These are phyloP conservation scores for Mycosphaerelloides madeirae DNA, from an alignment of 2,329 filamentous ascomycete genomes.

Conservation along the genomic window DNA sequence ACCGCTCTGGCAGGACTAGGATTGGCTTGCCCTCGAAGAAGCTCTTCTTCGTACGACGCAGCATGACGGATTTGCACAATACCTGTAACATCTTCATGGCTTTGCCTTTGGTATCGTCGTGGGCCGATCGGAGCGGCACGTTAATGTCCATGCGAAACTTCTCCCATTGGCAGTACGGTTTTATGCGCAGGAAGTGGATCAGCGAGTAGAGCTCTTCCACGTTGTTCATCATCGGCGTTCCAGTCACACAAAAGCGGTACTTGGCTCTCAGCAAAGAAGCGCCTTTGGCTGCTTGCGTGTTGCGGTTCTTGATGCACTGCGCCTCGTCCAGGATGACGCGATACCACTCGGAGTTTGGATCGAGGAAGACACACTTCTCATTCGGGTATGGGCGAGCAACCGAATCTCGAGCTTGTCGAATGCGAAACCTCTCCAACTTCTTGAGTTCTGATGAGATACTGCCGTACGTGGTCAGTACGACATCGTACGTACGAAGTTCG, in stretches of 20 bases:
- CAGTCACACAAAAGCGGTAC: slow-evolving; percentile 70
- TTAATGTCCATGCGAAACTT: slow-evolving; percentile 59
- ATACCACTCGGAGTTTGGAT: slow-evolving; percentile 57
- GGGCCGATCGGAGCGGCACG: slow-evolving; percentile 45
- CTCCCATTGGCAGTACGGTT: slow-evolving; percentile 63
- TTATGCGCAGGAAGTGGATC: slow-evolving; percentile 70
- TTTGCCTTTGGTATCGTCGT: slow-evolving; percentile 24
- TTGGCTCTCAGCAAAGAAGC: slow-evolving; percentile 55
- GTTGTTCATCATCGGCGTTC: slow-evolving; percentile 85
- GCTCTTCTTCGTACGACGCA: slow-evolving; percentile 77
- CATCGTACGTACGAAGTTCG: slow-evolving; percentile 62
- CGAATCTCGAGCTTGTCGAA: slow-evolving; percentile 46
- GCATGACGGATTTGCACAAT: slow-evolving; percentile 72
- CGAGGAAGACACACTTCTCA: slow-evolving; percentile 38
- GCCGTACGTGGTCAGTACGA: slow-evolving; percentile 76
- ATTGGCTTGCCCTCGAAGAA: slow-evolving; percentile 75
- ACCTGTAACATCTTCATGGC: slow-evolving; percentile 70
- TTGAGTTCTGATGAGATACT: slow-evolving; percentile 65
- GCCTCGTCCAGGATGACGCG: slow-evolving; percentile 72
- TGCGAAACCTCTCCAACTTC: slow-evolving; percentile 50
- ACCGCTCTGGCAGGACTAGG: slow-evolving; percentile 61
- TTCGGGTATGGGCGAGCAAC: slow-evolving; percentile 31
- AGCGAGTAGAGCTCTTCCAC: slow-evolving; percentile 73
- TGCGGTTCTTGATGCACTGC: slow-evolving; percentile 73
- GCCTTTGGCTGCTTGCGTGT: slow-evolving; percentile 57